Base-by-base conservation (phyloP, 305 asterid genomes). In the Rubia peregrina region DNA sequence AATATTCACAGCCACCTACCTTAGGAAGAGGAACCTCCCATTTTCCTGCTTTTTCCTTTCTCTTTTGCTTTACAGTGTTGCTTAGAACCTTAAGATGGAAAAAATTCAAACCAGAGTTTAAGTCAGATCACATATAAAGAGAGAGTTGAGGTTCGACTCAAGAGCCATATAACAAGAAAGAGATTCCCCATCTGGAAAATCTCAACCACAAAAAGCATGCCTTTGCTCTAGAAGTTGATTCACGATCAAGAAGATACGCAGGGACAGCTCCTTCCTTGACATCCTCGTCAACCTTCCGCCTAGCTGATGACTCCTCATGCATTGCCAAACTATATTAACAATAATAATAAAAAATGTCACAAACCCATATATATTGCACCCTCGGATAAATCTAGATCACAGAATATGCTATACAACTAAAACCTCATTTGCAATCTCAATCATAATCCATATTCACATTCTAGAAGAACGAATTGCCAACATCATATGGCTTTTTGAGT, bases 11-110 rank as follows among this genome's bases (percentile, higher is more conserved):
- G 63, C 48, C n/a, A 55, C 74, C 19, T 80, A 94, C 99, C 97
- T 94, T 94, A 43, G 99, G 99, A 33, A 94, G 84, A 76, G 97
- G 99, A 69, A 94, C 99, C 71, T 91, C 98, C 99, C 98, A 94
- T 80, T 43, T 7, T 43, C 9, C 48, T 43, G 11, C 12, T 78
- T 88, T 94, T 77, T 91, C 98, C 77, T 94, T 94, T 80, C 96
- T 83, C 85, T 94, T 94, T 77, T 94, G 99, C 83, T 94, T 94
- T 66, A 94, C 83, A 19, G 98, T 91, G 80, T 94, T 91, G 90
- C 99, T 94, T 65, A 94, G 95, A 71, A 86, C 86, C 99, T 91
- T 79, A 16, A n/a, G 24, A 53, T 24, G 68, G 76, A 26, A 55
- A 74, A 65, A 42, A 40, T 57, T 60, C 55, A 36, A 9, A 71